Evolutionary conservation across 2,329 filamentous ascomycete species (phyloP).

Genomic region (Penicillium brevicompactum): DNA sequence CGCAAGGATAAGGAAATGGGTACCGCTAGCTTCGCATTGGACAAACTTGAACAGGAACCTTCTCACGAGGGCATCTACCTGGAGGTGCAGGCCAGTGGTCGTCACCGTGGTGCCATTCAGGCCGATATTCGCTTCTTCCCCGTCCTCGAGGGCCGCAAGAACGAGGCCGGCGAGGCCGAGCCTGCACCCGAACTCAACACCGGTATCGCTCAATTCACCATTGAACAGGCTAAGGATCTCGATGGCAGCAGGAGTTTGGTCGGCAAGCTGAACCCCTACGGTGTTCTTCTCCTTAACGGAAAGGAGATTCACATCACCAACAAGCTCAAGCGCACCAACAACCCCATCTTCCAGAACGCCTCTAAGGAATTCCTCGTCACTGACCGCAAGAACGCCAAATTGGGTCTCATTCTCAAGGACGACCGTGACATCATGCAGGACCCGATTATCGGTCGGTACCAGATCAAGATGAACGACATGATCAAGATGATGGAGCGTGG

Average conservation of each 20-base stretch:
- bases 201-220: slow-evolving; percentile 88
- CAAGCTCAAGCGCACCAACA: slow-evolving; percentile 95
- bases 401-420: slow-evolving; percentile 93
- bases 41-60: slow-evolving; percentile 74
- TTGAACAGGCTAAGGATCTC: slow-evolving; percentile 95
- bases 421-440: slow-evolving; percentile 84
- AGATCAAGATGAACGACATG: slow-evolving; percentile 94
- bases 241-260: slow-evolving; percentile 91
- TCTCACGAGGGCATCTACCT: slow-evolving; percentile 83
- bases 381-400: slow-evolving; percentile 83
- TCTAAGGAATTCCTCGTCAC: slow-evolving; percentile 95
- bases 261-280: slow-evolving; percentile 89
- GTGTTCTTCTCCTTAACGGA: slow-evolving; percentile 82
- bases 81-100: slow-evolving; percentile 82
- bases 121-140: slow-evolving; percentile 94
- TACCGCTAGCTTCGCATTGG: slow-evolving; percentile 79
- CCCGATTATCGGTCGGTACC: slow-evolving; percentile 84
- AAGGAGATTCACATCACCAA: slow-evolving; percentile 88
- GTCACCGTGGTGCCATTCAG: slow-evolving; percentile 75
- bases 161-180: slow-evolving; percentile 75
- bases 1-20: slow-evolving; percentile 97
- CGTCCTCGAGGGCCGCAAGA: slow-evolving; percentile 68
- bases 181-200: slow-evolving; percentile 88
- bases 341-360: slow-evolving; percentile 92
- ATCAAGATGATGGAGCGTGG: slow-evolving; percentile 87